Evolutionary conservation across 2,329 filamentous ascomycete species (phyloP), one percentile per base, ranked within the genome.

Genomic region (Aciculosporium take): DNA sequence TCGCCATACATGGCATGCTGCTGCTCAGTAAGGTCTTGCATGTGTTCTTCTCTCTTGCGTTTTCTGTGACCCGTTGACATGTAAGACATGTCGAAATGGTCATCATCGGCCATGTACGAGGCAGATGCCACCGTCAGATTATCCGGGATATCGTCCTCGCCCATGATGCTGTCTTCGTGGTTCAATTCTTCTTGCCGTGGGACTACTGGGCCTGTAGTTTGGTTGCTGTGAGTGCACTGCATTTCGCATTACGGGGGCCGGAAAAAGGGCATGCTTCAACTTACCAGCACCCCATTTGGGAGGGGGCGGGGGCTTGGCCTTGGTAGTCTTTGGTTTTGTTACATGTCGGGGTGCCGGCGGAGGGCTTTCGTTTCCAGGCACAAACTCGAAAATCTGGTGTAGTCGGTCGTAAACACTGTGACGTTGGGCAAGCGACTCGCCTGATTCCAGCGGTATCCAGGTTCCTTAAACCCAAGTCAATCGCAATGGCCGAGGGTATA

Each of bases 311-410:
- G 54, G 49, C 30, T 45, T 45, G 21, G 55, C 48, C 31, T 83
- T 82, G 10, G 81, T 75, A 4, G 76, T 78, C 55, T 89, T 88
- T 31, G 88, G 84, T 56, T 87, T 91, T 56, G 81, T 87, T 18
- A 84, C 78, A 66, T 96, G 91, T 58, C 94, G 87, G 1, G 91
- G 91, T 4, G 91, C 91, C 4, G 88, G 89, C 35, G 91, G 91
- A 20, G 91, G 91, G 56, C 84, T 95, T 54, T 83, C 73, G 56
- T 86, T 79, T 45, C 89, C 88, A 1, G 87, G 76, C 1, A 81
- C 74, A 56, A 79, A 98, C 59, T 95, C 85, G 62, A 98, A 94
- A 49, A 98, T 94, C 39, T 80, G 80, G 38, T 73, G 72, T 47
- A 98, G 70, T 53, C 86, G 84, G 32, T 93, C 81, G 51, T 87